Evolutionary conservation across 352 stramenopile genomes (phyloP).

Genomic region (Pythium insidiosum): DNA sequence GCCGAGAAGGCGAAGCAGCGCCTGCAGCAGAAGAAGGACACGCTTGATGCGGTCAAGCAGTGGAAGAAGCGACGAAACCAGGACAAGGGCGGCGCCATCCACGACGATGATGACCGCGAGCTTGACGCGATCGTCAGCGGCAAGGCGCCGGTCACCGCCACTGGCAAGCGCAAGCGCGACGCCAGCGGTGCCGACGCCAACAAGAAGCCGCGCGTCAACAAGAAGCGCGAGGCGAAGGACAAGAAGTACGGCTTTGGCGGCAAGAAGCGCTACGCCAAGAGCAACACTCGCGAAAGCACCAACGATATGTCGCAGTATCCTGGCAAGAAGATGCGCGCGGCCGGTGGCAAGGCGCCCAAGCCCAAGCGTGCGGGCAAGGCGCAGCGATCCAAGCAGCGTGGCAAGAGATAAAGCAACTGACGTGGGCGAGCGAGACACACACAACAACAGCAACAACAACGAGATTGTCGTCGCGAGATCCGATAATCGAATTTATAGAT

Average conservation of each 20-base stretch:
- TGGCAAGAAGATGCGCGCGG: slow-evolving; percentile 17
- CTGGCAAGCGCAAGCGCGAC: slow-evolving; percentile 38
- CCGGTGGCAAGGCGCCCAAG: slow-evolving; percentile 16
- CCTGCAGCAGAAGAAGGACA: slow-evolving; percentile 83
- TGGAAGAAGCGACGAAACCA: slow-evolving; percentile 83
- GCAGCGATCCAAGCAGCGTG: slow-evolving; percentile 17
- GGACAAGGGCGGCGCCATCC: slow-evolving; percentile 46
- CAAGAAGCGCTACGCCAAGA: slow-evolving; percentile 67
- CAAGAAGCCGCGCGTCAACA: slow-evolving; percentile 73
- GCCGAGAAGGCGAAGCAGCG: slow-evolving; percentile 80
- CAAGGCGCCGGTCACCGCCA: slow-evolving; percentile 33
- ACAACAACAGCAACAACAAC: too few relatives aligned
- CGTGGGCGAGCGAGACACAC: too few relatives aligned
- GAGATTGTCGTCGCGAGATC: too few relatives aligned
- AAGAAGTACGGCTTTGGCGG: slow-evolving; percentile 84
- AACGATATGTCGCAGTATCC: slow-evolving; percentile 74
- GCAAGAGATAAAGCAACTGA: slow-evolving; percentile 26
- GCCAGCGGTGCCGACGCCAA: slow-evolving; percentile 12
- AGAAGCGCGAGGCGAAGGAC: slow-evolving; percentile 57
- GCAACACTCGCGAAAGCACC: slow-evolving; percentile 74
- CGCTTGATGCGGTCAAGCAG: slow-evolving; percentile 80
- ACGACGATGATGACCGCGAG: slow-evolving; percentile 58
- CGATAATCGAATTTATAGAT: too few relatives aligned
- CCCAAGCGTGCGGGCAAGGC: slow-evolving; percentile 18
- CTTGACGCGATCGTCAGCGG: slow-evolving; percentile 56